These are phyloP conservation scores for Xylaria palmicola DNA, from an alignment of 495 filamentous ascomycete species.

Conservation along the genomic window DNA sequence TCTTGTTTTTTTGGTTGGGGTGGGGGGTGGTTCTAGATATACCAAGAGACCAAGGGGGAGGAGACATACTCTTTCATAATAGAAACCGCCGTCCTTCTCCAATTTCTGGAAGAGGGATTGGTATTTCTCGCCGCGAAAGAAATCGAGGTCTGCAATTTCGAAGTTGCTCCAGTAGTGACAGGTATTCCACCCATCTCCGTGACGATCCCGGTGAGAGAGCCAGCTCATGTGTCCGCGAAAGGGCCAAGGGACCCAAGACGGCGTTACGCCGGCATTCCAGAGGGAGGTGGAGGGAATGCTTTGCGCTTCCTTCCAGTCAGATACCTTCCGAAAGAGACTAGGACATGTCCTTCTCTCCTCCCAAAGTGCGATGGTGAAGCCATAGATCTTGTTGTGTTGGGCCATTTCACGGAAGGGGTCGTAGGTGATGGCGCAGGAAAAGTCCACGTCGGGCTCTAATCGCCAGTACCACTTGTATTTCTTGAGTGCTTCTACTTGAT, in stretches of 20 bases:
- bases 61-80: slow-evolving; percentile 47
- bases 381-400: slow-evolving; percentile 50
- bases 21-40: not conserved
- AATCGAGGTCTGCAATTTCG: slow-evolving; percentile 55
- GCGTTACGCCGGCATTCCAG: slow-evolving; percentile 41
- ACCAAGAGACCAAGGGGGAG: not conserved
- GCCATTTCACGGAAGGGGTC: slow-evolving; percentile 57
- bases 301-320: slow-evolving; percentile 42
- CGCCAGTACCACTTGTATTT: slow-evolving; percentile 57
- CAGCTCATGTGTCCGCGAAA: slow-evolving; percentile 35
- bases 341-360: slow-evolving; percentile 52
- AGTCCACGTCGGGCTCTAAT: slow-evolving; percentile 52
- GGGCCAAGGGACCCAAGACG: slow-evolving; percentile 43
- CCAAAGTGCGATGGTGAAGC: slow-evolving; percentile 51
- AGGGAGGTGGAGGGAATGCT: slow-evolving; percentile 30
- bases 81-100: slow-evolving; percentile 52
- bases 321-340: slow-evolving; percentile 46
- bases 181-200: slow-evolving; percentile 48
- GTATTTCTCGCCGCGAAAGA: slow-evolving; percentile 50
- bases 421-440: slow-evolving; percentile 54
- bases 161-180: slow-evolving; percentile 63
- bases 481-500: slow-evolving; percentile 40
- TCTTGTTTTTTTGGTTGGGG: too few relatives aligned
- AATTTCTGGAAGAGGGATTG: slow-evolving; percentile 48
- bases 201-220: slow-evolving; percentile 36